These are phyloP conservation scores for Coix lacrymajobi DNA, from an alignment of 176 grass and related monocot species.

Conservation along the genomic window DNA sequence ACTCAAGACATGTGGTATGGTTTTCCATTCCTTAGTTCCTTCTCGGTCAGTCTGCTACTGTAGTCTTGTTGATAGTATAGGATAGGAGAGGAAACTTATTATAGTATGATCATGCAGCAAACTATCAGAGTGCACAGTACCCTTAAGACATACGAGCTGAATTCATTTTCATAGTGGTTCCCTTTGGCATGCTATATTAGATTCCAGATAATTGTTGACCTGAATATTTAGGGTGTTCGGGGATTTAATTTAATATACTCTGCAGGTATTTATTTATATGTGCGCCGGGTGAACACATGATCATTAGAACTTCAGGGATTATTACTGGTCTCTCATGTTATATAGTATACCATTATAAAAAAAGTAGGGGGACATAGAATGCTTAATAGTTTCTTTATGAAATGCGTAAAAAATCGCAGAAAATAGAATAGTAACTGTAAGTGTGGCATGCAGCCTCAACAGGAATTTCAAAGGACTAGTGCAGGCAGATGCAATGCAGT, in stretches of 20 bases:
- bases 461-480: background rate
- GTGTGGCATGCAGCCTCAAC: background rate
- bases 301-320: background rate
- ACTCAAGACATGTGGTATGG: slow-evolving; percentile 76
- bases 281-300: background rate
- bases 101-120: background rate
- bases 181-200: background rate
- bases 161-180: background rate
- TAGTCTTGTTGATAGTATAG: background rate
- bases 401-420: background rate
- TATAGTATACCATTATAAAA: background rate
- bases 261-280: background rate
- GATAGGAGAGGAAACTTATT: background rate
- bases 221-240: background rate
- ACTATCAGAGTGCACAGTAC: background rate
- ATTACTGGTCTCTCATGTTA: background rate
- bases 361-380: background rate
- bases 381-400: background rate
- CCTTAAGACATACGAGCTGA: background rate
- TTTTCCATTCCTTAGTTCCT: background rate
- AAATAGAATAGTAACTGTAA: background rate
- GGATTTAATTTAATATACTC: background rate
- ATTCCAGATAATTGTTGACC: background rate
- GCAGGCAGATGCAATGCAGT: background rate
- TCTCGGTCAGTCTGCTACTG: background rate